A percentile compares a stretch with the other conserved stretches of the same genome.
These are phyloP conservation scores for Neoascochyta sp. DNA, from an alignment of 2,329 filamentous ascomycete species.

Conservation along the genomic window DNA sequence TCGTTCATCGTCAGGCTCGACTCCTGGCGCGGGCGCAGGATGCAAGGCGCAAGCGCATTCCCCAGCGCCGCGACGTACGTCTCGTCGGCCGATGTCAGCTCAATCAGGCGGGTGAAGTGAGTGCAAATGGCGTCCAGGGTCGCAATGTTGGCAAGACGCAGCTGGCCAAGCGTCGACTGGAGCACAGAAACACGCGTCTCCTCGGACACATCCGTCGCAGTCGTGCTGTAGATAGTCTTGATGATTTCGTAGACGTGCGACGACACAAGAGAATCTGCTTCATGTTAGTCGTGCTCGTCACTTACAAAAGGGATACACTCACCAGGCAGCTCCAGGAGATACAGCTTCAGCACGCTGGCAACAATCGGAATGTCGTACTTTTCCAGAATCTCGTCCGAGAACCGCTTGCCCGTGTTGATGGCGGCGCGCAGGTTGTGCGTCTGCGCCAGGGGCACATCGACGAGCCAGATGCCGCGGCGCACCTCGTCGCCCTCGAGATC, in stretches of 20 bases:
- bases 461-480: conserved; percentile 86
- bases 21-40: conserved; percentile 81
- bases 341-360: conserved; percentile 87
- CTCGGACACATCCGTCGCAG: conserved; percentile 64
- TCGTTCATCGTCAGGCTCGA: conserved; percentile 93
- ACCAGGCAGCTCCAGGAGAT: conserved; percentile 92
- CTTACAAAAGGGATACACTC: conserved; percentile 33
- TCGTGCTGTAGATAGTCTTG: conserved; percentile 90
- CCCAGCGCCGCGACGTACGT: conserved; percentile 73
- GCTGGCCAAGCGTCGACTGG: conserved; percentile 90
- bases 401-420: conserved; percentile 82
- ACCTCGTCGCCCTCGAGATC: conserved; percentile 96
- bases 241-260: conserved; percentile 98
- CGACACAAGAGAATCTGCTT: conserved; percentile 87
- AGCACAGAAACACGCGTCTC: conserved; percentile 81
- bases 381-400: conserved; percentile 71
- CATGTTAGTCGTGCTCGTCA: conserved; percentile 16
- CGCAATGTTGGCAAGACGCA: conserved; percentile 94
- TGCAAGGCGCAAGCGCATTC: conserved; percentile 72
- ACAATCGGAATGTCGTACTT: conserved; percentile 93
- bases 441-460: conserved; percentile 80
- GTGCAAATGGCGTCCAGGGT: conserved; percentile 98
- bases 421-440: conserved; percentile 78
- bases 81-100: conserved; percentile 93
- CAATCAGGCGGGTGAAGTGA: conserved; percentile 94